Base-by-base conservation (phyloP, 768 basidiomycete genomes). In the Mycena galopus region DNA sequence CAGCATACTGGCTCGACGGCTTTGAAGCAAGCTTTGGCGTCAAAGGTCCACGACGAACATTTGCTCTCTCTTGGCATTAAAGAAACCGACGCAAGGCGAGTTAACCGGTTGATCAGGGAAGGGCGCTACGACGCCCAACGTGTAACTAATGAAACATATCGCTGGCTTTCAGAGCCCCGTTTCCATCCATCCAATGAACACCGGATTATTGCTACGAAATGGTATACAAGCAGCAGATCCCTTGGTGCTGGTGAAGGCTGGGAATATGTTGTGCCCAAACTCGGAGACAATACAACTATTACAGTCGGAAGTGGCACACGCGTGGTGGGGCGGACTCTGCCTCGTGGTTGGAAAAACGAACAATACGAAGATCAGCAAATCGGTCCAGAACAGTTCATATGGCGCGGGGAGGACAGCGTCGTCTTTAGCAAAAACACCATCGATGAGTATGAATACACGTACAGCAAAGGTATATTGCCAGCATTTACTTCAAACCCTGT, bases 171-270 rank as follows among this genome's bases (percentile, higher is more conserved):
- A 30, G 93, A 93, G 67, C 85, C 91, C 7, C 88, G 91, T 55
- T 93, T 92, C 84, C 91, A 94, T 76, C 90, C 92, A 4, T 89
- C 88, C 12, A 91, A 91, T 1, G n/a, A n/a, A n/a, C 75, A 79
- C 33, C 90, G 86, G 73, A 80, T 94, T 21, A 82, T 94, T 64
- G 91, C 92, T n/a, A 93, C 92, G 14, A 94, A 94, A 78, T 93
- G 93, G 92, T 93, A 93, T 73, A 93, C 90, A 29, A 89, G 89
- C 7, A 73, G 61, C 4, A 88, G 93, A 9, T 91, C 90, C 60
- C 82, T 93, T 35, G 91, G 91, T 39, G 92, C 91, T 1, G 92
- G 91, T 2, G 93, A 94, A 83, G 91, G 89, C 50, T 94, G 93
- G 93, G 86, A 89, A 77, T 94, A 91, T 71, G 57, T 79, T 8